A percentile compares a stretch with the other conserved stretches of the same genome.
Evolutionary conservation across 768 basidiomycete species (phyloP).

Genomic region (Panus rudis): DNA sequence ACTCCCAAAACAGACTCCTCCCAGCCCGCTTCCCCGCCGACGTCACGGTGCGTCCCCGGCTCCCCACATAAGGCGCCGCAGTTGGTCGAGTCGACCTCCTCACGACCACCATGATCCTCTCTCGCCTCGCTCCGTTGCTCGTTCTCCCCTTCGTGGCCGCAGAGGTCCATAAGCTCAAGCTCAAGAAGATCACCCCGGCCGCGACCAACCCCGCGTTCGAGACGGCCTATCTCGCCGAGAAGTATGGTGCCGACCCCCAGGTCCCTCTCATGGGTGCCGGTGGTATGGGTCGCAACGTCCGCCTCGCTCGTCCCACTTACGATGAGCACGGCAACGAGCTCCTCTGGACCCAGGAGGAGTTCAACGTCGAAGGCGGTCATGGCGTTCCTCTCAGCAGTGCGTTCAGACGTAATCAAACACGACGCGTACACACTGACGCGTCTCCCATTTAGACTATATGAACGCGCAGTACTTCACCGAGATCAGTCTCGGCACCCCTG

Average conservation of each 20-base stretch:
- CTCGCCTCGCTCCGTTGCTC: conserved; percentile 32
- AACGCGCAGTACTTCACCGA: conserved; percentile 97
- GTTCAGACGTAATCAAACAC: conserved; percentile 20
- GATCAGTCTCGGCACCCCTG: conserved; percentile 75
- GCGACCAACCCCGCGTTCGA: conserved; percentile 59
- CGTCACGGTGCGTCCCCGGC: conserved; percentile 1
- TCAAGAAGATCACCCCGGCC: conserved; percentile 74
- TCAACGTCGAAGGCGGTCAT: conserved; percentile 64
- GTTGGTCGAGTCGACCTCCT: conserved; percentile 7
- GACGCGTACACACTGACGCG: conserved; percentile 7
- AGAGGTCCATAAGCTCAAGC: conserved; percentile 75
- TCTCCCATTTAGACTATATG: conserved; percentile 69
- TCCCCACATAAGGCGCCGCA: no score
- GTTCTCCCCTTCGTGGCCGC: conserved; percentile 43
- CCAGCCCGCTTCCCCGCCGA: no score
- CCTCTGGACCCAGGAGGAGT: conserved; percentile 75
- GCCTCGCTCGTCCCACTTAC: conserved; percentile 31
- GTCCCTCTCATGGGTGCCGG: conserved; percentile 69
- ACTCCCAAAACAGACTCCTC: no score
- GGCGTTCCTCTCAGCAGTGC: conserved; percentile 82
- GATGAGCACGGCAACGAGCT: conserved; percentile 50
- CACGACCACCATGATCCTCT: conserved; percentile 31
- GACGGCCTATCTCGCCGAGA: conserved; percentile 85
- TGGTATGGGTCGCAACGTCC: conserved; percentile 59
- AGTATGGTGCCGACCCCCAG: conserved; percentile 67